Conservation (phyloP, 768 basidiomycete species). For the Mycena polygramma region DNA sequence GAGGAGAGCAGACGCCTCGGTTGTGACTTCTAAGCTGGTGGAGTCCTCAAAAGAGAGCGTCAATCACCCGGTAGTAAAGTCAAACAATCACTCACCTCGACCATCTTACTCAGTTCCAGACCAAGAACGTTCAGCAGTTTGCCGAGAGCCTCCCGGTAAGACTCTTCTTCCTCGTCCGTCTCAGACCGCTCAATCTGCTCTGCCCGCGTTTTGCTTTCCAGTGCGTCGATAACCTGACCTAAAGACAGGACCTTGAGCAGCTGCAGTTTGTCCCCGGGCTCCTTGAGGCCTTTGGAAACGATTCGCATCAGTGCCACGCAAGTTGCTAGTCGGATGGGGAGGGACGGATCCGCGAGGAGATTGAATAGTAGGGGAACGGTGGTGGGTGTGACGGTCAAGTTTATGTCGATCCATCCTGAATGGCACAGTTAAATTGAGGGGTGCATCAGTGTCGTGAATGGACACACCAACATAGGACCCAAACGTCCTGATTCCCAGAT, state of each 20-base stretch:
- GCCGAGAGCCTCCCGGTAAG: conserved; percentile 90
- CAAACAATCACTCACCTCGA: conserved; percentile 69
- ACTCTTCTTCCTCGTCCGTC: conserved; percentile 89
- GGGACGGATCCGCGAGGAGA: conserved; percentile 81
- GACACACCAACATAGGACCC: conserved; percentile 90
- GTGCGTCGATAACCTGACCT: conserved; percentile 81
- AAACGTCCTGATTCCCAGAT: conserved; percentile 93
- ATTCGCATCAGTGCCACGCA: conserved; percentile 86
- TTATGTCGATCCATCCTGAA: conserved; percentile 97
- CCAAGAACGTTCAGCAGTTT: conserved; percentile 87
- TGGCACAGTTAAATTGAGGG: conserved; percentile 15
- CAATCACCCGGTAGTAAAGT: conserved; percentile 3
- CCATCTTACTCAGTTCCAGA: conserved; percentile 83
- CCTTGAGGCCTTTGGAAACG: conserved; percentile 93
- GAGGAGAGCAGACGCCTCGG: conserved; percentile 75
- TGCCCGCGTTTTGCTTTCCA: conserved; percentile 81
- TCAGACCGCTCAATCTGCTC: conserved; percentile 74
- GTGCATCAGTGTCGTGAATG: background rate
- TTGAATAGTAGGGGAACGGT: conserved; percentile 89
- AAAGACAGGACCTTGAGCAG: conserved; percentile 91
- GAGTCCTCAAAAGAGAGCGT: conserved; percentile 56
- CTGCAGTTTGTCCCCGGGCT: conserved; percentile 89
- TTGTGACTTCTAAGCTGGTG: conserved; percentile 67
- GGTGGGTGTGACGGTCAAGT: conserved; percentile 91
- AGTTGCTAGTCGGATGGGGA: conserved; percentile 87